Percentiles rank a stretch among this genome's conserved stretches.
phyloP scores from a whole-genome alignment of 2,329 filamentous ascomycete genomes.

The Thielaviopsis euricoi region DNA sequence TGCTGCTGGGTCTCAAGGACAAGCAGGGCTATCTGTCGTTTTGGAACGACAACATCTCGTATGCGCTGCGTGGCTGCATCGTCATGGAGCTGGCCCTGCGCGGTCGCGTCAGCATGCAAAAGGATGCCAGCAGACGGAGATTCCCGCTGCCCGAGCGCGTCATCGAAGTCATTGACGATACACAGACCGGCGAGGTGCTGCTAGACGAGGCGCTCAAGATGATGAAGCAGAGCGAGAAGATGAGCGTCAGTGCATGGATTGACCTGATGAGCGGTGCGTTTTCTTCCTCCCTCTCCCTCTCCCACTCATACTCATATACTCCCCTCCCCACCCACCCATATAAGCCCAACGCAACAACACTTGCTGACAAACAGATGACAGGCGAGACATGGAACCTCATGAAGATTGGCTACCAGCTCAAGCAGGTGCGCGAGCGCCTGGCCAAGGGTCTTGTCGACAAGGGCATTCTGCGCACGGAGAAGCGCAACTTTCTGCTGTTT shows the following conservation, averaged over 20 bases:
- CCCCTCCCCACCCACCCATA: too few species aligned
- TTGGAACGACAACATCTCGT: constrained; percentile 99
- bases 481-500: constrained; percentile 98
- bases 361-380: constrained; percentile 23
- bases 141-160: constrained; percentile 85
- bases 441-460: constrained; percentile 98
- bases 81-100: constrained; percentile 94
- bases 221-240: constrained; percentile 99
- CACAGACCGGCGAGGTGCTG: constrained; percentile 87
- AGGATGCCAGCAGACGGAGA: constrained; percentile 77
- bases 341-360: background rate
- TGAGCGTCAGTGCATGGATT: constrained; percentile 99
- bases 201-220: constrained; percentile 97
- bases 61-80: constrained; percentile 92
- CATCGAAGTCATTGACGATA: constrained; percentile 95
- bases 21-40: constrained; percentile 98
- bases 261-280: constrained; percentile 88
- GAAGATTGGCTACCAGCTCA: constrained; percentile 99
- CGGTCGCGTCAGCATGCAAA: constrained; percentile 96
- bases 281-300: constrained; percentile 10
- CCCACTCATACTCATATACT: too few species aligned
- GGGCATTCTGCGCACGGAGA: constrained; percentile 93
- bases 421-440: constrained; percentile 93
- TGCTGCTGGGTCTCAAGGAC: constrained; percentile 90
- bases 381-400: constrained; percentile 99